These are phyloP conservation scores for Aureobasidium subglaciale DNA, from an alignment of 2,329 filamentous ascomycete genomes.

Conservation along the genomic window DNA sequence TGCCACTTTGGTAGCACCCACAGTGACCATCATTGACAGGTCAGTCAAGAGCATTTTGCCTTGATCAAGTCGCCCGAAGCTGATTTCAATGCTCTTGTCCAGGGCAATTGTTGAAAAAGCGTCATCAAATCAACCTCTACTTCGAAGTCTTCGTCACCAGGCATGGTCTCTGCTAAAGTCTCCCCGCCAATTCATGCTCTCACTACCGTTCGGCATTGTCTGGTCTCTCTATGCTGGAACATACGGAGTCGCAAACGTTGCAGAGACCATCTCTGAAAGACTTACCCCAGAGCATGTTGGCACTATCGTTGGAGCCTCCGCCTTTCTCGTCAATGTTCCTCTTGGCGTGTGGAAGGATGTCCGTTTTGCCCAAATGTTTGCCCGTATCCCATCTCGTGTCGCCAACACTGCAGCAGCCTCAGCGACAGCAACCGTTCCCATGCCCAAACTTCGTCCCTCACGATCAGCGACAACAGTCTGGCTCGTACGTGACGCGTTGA, in stretches of 20 bases:
- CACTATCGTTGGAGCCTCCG: constrained; percentile 23
- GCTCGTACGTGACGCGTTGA: constrained; percentile 26
- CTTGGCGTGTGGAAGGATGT: constrained; percentile 27
- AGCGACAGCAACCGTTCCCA: constrained; percentile 9
- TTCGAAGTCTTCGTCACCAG: constrained; percentile 20
- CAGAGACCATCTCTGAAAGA: constrained; percentile 19
- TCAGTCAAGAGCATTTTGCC: constrained; percentile 13
- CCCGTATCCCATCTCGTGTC: constrained; percentile 10
- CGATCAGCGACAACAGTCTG: constrained; percentile 23
- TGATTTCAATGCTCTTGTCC: neutral
- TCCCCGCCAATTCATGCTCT: constrained; percentile 23
- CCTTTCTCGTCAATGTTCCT: constrained; percentile 25
- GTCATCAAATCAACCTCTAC: constrained; percentile 19
- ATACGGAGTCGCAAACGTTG: constrained; percentile 24
- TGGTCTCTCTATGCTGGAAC: constrained; percentile 27
- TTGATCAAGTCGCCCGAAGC: neutral
- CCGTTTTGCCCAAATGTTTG: constrained; percentile 26
- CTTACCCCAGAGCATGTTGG: constrained; percentile 18
- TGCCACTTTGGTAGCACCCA: constrained; percentile 23
- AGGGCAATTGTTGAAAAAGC: constrained; percentile 26
- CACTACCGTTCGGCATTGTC: constrained; percentile 26
- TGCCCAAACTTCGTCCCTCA: constrained; percentile 9
- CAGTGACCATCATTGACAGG: constrained; percentile 27
- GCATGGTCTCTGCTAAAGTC: constrained; percentile 22
- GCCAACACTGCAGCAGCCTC: constrained; percentile 5